phyloP scores from a whole-genome alignment of 768 basidiomycete species.

The Psilocybe azurescens region DNA sequence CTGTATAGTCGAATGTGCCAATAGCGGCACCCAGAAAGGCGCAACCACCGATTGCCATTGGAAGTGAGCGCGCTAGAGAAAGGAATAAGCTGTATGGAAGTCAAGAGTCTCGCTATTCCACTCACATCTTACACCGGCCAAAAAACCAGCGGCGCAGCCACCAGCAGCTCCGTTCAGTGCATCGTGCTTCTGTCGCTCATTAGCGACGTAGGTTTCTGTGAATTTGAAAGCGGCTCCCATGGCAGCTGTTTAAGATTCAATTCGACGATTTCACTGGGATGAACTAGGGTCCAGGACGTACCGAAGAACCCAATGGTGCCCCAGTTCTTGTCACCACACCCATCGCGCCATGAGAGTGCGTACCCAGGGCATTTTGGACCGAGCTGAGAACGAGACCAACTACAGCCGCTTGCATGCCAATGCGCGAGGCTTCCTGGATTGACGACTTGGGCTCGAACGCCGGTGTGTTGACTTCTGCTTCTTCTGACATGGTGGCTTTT shows the following conservation, averaged over 20 bases:
- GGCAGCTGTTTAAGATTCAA: conserved; percentile 59
- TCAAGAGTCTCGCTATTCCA: conserved; percentile 24
- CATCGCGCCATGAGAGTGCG: conserved; percentile 79
- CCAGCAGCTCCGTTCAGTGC: conserved; percentile 83
- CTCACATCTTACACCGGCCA: conserved; percentile 84
- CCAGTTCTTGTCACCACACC: conserved; percentile 90
- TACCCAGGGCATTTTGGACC: conserved; percentile 79
- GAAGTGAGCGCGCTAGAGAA: conserved; percentile 76
- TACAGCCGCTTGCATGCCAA: conserved; percentile 67
- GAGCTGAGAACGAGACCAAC: conserved; percentile 73
- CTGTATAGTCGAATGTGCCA: conserved; percentile 83
- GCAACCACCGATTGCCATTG: conserved; percentile 81
- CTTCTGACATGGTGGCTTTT: conserved; percentile 40
- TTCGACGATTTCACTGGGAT: background rate
- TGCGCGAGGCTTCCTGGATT: conserved; percentile 57
- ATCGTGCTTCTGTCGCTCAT: conserved; percentile 80
- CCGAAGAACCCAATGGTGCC: conserved; percentile 93
- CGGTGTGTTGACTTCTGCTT: conserved; percentile 20
- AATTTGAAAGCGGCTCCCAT: conserved; percentile 89
- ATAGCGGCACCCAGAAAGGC: conserved; percentile 78
- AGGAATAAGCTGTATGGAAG: background rate
- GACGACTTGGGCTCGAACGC: conserved; percentile 56
- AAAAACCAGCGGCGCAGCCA: conserved; percentile 92
- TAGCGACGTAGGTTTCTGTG: conserved; percentile 82
- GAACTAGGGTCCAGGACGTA: conserved; percentile 46